Conservation (phyloP, 495 filamentous ascomycete species). For the Daldinia loculata region DNA sequence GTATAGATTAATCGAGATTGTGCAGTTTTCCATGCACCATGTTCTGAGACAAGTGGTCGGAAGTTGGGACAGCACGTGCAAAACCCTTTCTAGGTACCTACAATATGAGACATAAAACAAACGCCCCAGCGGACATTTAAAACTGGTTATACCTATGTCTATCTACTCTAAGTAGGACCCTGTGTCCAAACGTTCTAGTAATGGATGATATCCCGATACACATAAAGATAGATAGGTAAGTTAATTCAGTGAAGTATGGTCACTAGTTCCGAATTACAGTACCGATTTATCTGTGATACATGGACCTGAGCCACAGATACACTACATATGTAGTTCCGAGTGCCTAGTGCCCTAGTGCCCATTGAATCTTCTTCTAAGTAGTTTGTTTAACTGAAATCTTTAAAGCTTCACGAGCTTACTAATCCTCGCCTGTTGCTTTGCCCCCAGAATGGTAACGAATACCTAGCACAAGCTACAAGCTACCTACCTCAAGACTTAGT, state of each 20-base stretch:
- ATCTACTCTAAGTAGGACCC: background rate
- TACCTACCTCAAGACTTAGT: conserved; percentile 1
- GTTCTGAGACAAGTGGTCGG: conserved; percentile 17
- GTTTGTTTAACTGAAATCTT: background rate
- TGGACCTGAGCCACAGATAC: background rate
- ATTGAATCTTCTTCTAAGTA: background rate
- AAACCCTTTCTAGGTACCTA: background rate
- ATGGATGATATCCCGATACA: background rate
- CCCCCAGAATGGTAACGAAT: conserved; percentile 6
- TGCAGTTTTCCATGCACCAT: conserved; percentile 10
- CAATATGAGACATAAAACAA: conserved; percentile 11
- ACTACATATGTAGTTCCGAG: background rate
- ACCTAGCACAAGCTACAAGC: too few species aligned
- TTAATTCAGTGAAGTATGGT: background rate
- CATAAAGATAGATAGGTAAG: background rate
- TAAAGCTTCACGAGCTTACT: background rate
- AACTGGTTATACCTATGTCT: conserved; percentile 12
- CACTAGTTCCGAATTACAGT: background rate
- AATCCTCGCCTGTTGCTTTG: background rate
- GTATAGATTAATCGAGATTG: conserved; percentile 34
- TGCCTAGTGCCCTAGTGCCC: background rate
- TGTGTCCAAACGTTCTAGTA: background rate
- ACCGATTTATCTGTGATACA: background rate
- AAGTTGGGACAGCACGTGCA: conserved; percentile 27
- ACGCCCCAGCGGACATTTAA: conserved; percentile 6